Evolutionary conservation across 192 early-diverging fungal genomes (phyloP), one percentile per base, ranked within the genome.

Genomic region (Backusella tuberculispora): DNA sequence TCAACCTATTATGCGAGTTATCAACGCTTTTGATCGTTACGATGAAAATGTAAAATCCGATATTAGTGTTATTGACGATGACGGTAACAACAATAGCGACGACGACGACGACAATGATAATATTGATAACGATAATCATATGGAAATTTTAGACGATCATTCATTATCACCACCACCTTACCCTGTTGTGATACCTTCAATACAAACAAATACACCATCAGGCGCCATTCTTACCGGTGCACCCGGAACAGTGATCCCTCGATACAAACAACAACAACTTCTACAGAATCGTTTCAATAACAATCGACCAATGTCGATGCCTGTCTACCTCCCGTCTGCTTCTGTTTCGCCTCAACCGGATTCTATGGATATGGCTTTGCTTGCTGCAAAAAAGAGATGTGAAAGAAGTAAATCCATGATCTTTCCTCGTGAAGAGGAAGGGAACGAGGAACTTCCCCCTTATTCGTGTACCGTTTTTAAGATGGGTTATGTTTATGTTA

Each of bases 401-500:
- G 71, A 72, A 7, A 19, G 34, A n/a, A 19, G 46, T 17, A 50
- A 53, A 72, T 72, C 48, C 0, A 60, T 60, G 50, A 69, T 76
- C 5, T n/a, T 71, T 29, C 75, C 75, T 45, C 75, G 75, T 42
- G 75, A 76, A 47, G 85, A 87, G 74, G 81, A 83, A 60, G 85
- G 85, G 4, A 50, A 72, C 15, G 85, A 87, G 47, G 15, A 38
- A 1, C 41, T 87, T 19, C 85, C 85, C n/a, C 75, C 68, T 2
- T 87, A 87, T 38, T 70, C 69, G 6, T 87, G 85, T 66, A 78
- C 83, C 5, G 83, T 87, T 13, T 83, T 80, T 63, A 70, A 83
- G n/a, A 82, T 81, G 72, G 85, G 85, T 5, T 83, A 84, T 71
- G 78, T 87, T 2, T 75, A 81, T 64, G 81, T 84, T 29, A 87